phyloP scores from a whole-genome alignment of 2,329 filamentous ascomycete genomes.

The Grosmannia penicillata region DNA sequence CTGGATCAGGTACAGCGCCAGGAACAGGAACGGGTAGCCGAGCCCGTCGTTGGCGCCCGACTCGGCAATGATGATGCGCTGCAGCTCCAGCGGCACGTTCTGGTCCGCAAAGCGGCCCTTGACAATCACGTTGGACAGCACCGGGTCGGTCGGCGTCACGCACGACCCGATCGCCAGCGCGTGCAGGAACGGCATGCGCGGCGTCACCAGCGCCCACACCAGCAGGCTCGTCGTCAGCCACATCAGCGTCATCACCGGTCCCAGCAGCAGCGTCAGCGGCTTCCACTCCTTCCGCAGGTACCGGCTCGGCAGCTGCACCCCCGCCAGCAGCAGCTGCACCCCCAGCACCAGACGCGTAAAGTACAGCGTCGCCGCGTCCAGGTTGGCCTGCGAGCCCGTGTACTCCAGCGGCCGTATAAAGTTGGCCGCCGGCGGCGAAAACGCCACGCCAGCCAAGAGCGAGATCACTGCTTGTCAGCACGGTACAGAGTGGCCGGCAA shows the following conservation, averaged over 20 bases:
- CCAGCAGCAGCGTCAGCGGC: conserved; percentile 57
- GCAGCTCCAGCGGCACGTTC: conserved; percentile 68
- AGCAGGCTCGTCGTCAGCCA: conserved; percentile 71
- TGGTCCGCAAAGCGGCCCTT: conserved; percentile 70
- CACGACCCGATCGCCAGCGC: conserved; percentile 71
- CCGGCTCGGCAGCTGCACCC: conserved; percentile 71
- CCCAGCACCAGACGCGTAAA: conserved; percentile 80
- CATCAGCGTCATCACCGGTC: conserved; percentile 75
- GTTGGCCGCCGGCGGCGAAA: conserved; percentile 66
- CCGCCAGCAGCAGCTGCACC: conserved; percentile 78
- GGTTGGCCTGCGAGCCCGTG: conserved; percentile 39
- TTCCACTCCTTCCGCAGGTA: conserved; percentile 72
- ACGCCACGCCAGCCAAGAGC: conserved; percentile 59
- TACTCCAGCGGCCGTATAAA: conserved; percentile 65
- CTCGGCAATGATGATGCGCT: conserved; percentile 69
- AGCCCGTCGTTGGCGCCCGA: conserved; percentile 81
- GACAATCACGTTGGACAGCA: conserved; percentile 77
- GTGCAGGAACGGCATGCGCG: conserved; percentile 57
- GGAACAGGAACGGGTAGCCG: conserved; percentile 77
- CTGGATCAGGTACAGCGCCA: conserved; percentile 72
- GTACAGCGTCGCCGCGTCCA: conserved; percentile 63
- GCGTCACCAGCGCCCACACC: conserved; percentile 57
- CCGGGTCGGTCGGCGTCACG: conserved; percentile 83
- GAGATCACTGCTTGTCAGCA: conserved; percentile 52
- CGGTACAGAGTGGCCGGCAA: neutral